Base-by-base conservation (phyloP, 2,329 filamentous ascomycete species). In the Colletotrichum navitas region DNA sequence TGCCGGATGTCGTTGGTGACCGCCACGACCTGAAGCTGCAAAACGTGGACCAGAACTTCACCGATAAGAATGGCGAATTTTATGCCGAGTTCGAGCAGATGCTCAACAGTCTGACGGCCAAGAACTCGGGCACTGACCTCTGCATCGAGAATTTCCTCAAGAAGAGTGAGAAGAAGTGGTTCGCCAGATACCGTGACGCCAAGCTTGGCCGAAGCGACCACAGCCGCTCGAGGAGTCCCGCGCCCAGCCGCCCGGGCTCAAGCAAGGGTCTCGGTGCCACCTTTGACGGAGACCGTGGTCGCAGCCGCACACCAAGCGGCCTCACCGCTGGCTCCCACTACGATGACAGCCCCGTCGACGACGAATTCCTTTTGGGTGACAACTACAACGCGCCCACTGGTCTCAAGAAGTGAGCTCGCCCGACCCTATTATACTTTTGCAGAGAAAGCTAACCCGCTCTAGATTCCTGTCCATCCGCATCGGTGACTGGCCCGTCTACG, bases 81-180 rank as follows among this genome's bases (percentile, higher is more conserved):
- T 89, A 88, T 74, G 83, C 83, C 71, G 83, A 81, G 1, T 92
- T 91, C 73, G 86, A 88, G 68, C 84, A 86, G 77, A 87, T 84
- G 76, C 83, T 92, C 1, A 85, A 88, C 41, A 78, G 80, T 2
- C 81, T 92, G 21, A 79, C 76, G 56, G 88, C 86, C 11, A 83
- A 85, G 73, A 90, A 87, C 71, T 91, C 89, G 0, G 85, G 88
- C 71, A 84, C 81, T 1, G 82, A 87, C 41, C 81, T 91, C 11
- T 92, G 90, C 76, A 91, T 92, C 68, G 90, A 92, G 75, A 85
- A 90, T 51, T 92, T 88, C 77, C 81, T 92, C 16, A 85, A 87
- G 72, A 89, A 89, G 76, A 90, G 88, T 32, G 90, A 92, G 79
- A 91, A 91, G 82, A 85, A 89, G 73, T 92, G 90, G 90, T 92